phyloP scores from a whole-genome alignment of 768 basidiomycete species.

The Leccinum fibrillosum region DNA sequence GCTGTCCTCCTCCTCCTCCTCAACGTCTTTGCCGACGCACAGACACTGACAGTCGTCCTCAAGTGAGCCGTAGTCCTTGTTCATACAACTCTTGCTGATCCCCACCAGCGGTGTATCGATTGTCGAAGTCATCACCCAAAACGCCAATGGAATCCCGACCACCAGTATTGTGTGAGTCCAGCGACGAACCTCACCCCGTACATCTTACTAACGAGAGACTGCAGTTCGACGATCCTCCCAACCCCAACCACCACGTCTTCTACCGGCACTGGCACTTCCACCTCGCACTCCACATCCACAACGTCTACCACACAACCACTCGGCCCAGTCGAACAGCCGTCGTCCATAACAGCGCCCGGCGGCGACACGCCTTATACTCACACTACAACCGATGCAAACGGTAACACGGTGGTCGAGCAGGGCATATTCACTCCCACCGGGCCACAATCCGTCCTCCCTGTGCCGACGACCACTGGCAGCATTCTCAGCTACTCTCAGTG shows the following conservation, averaged over 20 bases:
- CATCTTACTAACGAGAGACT: constrained; percentile 7
- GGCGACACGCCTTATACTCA: constrained; percentile 50
- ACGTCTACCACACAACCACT: constrained; percentile 15
- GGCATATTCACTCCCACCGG: constrained; percentile 34
- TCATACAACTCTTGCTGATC: constrained; percentile 12
- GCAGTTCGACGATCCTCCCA: constrained; percentile 16
- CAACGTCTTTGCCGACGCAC: constrained; percentile 32
- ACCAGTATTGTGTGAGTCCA: constrained; percentile 44
- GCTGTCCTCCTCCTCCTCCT: constrained; percentile 17
- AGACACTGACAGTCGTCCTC: constrained; percentile 47
- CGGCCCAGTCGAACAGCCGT: constrained; percentile 53
- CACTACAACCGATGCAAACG: constrained; percentile 41
- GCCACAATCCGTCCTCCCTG: constrained; percentile 27
- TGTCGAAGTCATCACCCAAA: constrained; percentile 44
- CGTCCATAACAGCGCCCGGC: constrained; percentile 34
- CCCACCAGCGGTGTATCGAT: constrained; percentile 48
- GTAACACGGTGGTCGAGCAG: constrained; percentile 18
- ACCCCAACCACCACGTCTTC: constrained; percentile 1
- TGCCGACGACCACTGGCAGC: constrained; percentile 24
- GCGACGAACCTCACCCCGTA: neutral
- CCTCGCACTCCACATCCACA: constrained; percentile 15
- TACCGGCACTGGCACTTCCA: constrained; percentile 22
- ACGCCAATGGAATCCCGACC: constrained; percentile 35
- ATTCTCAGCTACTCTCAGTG: constrained; percentile 31
- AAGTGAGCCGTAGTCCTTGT: constrained; percentile 36